Percentiles rank a stretch among this genome's conserved stretches.
These are phyloP conservation scores for Syncephalastrum sp. DNA, from an alignment of 371 early-diverging fungal genomes.

Conservation along the genomic window DNA sequence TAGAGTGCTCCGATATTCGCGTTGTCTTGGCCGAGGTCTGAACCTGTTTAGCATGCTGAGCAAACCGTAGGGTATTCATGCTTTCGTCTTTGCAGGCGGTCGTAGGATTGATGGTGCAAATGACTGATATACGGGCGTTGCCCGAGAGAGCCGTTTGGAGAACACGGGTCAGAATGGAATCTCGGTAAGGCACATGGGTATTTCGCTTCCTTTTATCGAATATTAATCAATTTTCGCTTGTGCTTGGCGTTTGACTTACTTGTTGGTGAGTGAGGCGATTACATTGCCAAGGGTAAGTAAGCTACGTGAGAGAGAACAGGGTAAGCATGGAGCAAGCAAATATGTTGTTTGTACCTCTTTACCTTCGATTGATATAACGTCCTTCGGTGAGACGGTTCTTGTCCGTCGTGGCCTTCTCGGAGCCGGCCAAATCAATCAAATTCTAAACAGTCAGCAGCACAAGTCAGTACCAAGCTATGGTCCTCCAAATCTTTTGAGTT, in stretches of 20 bases:
- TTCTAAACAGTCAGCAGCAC: slow-evolving; percentile 7
- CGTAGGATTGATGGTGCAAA: slow-evolving; percentile 80
- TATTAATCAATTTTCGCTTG: neutral
- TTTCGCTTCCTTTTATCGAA: slow-evolving; percentile 5
- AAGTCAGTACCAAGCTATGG: neutral
- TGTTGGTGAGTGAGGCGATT: slow-evolving; percentile 78
- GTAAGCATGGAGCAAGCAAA: too few species aligned
- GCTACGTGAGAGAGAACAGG: slow-evolving; percentile 14
- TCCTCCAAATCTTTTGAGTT: neutral
- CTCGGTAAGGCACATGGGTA: slow-evolving; percentile 85
- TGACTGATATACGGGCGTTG: slow-evolving; percentile 78
- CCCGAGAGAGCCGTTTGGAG: slow-evolving; percentile 85
- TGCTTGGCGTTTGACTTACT: slow-evolving; percentile 1
- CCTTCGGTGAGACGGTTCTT: too few species aligned
- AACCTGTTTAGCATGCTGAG: slow-evolving; percentile 77
- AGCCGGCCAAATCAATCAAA: slow-evolving; percentile 66
- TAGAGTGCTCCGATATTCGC: slow-evolving; percentile 63
- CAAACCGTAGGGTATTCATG: slow-evolving; percentile 88
- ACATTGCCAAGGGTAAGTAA: slow-evolving; percentile 89
- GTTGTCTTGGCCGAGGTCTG: slow-evolving; percentile 56
- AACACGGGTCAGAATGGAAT: slow-evolving; percentile 93
- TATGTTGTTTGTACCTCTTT: too few species aligned
- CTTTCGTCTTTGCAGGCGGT: slow-evolving; percentile 74
- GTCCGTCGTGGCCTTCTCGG: slow-evolving; percentile 69
- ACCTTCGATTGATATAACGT: too few species aligned